A percentile compares a stretch with the other conserved stretches of the same genome.
Conservation (phyloP, 768 basidiomycete species). For the Paxillus ammoniavirescens region DNA sequence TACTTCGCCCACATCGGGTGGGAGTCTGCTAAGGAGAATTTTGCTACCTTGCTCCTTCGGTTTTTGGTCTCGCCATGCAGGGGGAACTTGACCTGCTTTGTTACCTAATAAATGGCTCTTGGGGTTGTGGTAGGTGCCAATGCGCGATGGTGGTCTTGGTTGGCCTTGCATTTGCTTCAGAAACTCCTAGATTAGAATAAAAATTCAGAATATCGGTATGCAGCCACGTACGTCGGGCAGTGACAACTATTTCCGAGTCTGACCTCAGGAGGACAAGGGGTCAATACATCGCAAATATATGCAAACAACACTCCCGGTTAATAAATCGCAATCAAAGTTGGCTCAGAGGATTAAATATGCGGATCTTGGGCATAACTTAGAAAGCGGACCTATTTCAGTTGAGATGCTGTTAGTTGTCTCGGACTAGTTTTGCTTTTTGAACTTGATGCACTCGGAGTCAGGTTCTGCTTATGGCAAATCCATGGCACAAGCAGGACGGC, state of each 20-base stretch:
- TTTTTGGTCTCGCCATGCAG: constrained; percentile 56
- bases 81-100: constrained; percentile 51
- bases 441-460: background rate
- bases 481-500: background rate
- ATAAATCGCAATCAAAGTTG: background rate
- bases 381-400: no score
- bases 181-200: background rate
- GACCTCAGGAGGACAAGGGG: background rate
- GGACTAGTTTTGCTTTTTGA: background rate
- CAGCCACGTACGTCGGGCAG: background rate
- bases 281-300: constrained; percentile 5
- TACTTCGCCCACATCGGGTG: constrained; percentile 63
- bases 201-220: background rate
- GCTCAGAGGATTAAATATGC: no score
- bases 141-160: constrained; percentile 29
- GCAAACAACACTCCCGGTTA: constrained; percentile 1
- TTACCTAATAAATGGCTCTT: constrained; percentile 62
- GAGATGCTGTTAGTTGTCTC: no score
- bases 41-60: constrained; percentile 52
- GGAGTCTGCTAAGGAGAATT: constrained; percentile 64
- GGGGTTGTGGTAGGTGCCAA: constrained; percentile 48
- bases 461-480: background rate
- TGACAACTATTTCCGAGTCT: background rate
- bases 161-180: constrained; percentile 4
- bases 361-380: no score